Evolutionary conservation across 768 basidiomycete species (phyloP), one percentile per base, ranked within the genome.

Genomic region (Tricholoma bakamatsutake): DNA sequence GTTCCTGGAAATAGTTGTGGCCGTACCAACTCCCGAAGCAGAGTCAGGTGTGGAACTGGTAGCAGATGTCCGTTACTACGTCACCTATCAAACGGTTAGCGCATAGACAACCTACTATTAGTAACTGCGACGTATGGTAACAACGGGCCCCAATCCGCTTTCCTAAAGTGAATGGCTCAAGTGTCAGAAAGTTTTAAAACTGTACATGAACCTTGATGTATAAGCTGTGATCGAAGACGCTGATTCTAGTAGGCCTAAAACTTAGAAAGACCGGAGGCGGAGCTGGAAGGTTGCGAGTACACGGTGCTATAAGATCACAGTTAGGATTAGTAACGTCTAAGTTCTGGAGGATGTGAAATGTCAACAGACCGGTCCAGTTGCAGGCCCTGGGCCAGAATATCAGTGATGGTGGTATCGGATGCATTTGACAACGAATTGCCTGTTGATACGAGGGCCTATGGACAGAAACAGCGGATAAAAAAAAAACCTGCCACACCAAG

Each of bases 321-420:
- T 55, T 18, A 21, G 27, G 10, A 13, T 30, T n/a, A n/a, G n/a
- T n/a, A 18, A 33, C 13, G 17, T 33, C 24, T 24, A 24, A 24
- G 17, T 30, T 34, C 17, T 5, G 18, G 49, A 42, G 15, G 37
- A 46, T 9, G 46, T 3, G 12, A 45, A 28, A n/a, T n/a, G 27
- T 18, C 37, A 60, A 55, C 67, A 24, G 55, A 85, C 86, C 89
- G 80, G 69, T 92, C 88, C 87, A 27, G 74, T 66, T 17, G 84
- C 72, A 53, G 89, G 90, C 53, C 78, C 80, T 52, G 90, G 90
- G 13, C 88, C 86, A 50, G 83, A 82, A 64, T 90, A 92, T 39
- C 69, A 9, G 86, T 89, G 60, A 89, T 78, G 34, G 66, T 70
- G 21, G 72, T 74, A 4, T 73, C 80, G n/a, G 73, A 69, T 4